These are phyloP conservation scores for Trametes hirsuta DNA, from an alignment of 1,284 basidiomycete genomes.

Conservation along the genomic window DNA sequence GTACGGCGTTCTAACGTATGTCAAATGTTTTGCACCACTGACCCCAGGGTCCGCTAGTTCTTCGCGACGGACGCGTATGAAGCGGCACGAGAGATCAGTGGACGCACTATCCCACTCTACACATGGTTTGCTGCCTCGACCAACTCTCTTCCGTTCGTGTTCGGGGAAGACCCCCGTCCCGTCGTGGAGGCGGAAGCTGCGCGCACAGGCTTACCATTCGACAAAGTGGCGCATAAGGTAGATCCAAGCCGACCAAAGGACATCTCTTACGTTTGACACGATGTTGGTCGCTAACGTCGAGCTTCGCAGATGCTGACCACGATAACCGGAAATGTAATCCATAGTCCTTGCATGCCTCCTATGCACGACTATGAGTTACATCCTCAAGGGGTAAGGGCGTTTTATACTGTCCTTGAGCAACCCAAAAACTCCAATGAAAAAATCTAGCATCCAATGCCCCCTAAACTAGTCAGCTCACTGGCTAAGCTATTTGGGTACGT, in stretches of 20 bases:
- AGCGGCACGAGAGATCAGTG: background rate
- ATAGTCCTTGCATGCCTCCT: constrained; percentile 21
- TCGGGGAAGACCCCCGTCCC: constrained; percentile 1
- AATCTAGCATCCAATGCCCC: background rate
- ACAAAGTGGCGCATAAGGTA: constrained; percentile 19
- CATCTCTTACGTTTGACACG: background rate
- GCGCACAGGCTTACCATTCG: constrained; percentile 2
- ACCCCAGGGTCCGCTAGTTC: background rate
- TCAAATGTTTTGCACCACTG: background rate
- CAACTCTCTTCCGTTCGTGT: constrained; percentile 1
- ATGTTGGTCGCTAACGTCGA: background rate
- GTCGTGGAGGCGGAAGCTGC: background rate
- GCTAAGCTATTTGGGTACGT: background rate
- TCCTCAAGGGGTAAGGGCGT: constrained; percentile 23
- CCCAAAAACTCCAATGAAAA: background rate
- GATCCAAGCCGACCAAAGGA: background rate
- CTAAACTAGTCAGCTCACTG: background rate
- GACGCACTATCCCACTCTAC: constrained; percentile 9
- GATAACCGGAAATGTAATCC: constrained; percentile 3
- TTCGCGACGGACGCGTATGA: constrained; percentile 9
- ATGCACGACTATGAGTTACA: constrained; percentile 29
- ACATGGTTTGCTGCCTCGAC: constrained; percentile 13
- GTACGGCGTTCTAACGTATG: background rate
- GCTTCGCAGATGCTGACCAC: background rate
- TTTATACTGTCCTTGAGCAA: background rate